These are phyloP conservation scores for Tylopilus intermedius DNA, from an alignment of 768 basidiomycete species.

Conservation along the genomic window DNA sequence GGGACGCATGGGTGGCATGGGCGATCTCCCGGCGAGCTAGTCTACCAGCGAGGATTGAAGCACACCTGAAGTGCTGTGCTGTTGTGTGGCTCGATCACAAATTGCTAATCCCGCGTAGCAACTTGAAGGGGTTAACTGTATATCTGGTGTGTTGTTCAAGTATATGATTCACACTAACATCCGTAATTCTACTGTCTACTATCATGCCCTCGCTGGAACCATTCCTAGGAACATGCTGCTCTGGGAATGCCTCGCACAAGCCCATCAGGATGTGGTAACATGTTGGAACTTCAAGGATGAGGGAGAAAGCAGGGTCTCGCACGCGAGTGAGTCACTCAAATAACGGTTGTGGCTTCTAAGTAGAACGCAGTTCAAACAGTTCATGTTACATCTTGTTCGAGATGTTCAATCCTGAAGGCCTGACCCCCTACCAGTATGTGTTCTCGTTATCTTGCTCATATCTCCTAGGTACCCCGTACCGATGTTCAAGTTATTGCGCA, in stretches of 20 bases:
- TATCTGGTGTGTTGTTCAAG: background rate
- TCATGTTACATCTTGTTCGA: too few relatives aligned
- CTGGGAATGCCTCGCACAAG: background rate
- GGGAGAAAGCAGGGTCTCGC: background rate
- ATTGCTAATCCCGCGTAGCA: background rate
- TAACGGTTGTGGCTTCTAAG: too few relatives aligned
- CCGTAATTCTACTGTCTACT: background rate
- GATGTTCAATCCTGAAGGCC: too few relatives aligned
- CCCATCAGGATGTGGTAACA: too few relatives aligned
- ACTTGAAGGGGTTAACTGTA: constrained; percentile 1
- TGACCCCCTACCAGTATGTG: too few relatives aligned
- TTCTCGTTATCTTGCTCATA: too few relatives aligned
- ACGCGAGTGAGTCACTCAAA: too few relatives aligned
- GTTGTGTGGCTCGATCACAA: background rate
- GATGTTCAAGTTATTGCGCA: too few relatives aligned
- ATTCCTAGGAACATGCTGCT: constrained; percentile 1
- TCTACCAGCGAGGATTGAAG: constrained; percentile 4
- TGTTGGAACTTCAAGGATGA: constrained; percentile 1
- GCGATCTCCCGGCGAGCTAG: constrained; percentile 2
- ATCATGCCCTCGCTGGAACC: background rate
- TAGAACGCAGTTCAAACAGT: too few relatives aligned
- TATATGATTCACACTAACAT: background rate
- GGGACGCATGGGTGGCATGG: constrained; percentile 8
- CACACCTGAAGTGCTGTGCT: background rate
- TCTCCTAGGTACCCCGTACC: too few relatives aligned